Base-by-base conservation (phyloP, 75 land plant genomes). In the Ceratopteris richardii region DNA sequence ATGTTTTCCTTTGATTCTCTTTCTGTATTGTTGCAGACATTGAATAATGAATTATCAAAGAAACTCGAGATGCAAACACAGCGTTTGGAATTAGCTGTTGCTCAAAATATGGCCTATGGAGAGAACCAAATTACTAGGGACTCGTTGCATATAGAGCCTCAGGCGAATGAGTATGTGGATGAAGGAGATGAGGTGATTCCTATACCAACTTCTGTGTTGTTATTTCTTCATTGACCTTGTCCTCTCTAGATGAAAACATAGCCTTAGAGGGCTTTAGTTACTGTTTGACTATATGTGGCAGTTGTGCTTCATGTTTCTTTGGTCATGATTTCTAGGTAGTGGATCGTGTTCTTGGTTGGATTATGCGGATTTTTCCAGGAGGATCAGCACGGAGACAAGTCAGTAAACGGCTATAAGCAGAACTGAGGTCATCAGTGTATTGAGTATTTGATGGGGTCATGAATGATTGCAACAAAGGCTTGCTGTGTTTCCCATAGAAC, bases 281-380 rank as follows among this genome's bases (percentile, higher is more conserved):
- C 20, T 18, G 28, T 54, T 19, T 33, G 7, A 33, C 7, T 33
- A 4, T 3, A 3, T 9, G 37, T 33, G 7, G 3, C 37, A 4
- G 9, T 33, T 33, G 3, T 33, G 3, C 7, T 33, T 33, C 37
- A 4, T 3, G 37, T 33, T 33, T 33, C 37, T 9, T 33, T 33
- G 37, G 7, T 33, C 37, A 4, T 33, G 37, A 33, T 4, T 4
- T 33, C 9, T 33, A 93, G 95, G 98, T 93, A 26, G 96, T 93
- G n/a, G 98, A 86, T 36, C 77, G 96, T 42, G 90, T 89, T 13
- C 50, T 93, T 55, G 86, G 86, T n/a, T 93, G 98, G 98, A 93
- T 93, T 29, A 85, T 93, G 90, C 82, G 79, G 68, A 78, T 93
- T 41, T 93, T 93, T 42, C 98, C 98, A 5, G 83, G 98, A 59